Percentiles rank a stretch among this genome's conserved stretches.
Conservation (phyloP, 192 early-diverging fungal species). For the Coemansia asiatica region DNA sequence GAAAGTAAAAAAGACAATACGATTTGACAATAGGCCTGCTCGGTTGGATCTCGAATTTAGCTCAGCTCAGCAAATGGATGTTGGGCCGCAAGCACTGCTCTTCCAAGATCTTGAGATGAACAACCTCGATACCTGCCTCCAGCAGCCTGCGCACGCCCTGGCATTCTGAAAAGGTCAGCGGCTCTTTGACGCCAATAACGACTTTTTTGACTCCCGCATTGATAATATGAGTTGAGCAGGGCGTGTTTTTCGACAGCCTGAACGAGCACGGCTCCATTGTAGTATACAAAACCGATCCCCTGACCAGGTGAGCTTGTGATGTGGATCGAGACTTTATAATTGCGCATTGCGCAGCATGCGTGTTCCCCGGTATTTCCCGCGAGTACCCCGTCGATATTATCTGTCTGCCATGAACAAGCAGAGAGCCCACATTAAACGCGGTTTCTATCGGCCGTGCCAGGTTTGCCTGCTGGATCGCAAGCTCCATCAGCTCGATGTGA, state of each 20-base stretch:
- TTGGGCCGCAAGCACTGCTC: slow-evolving; percentile 76
- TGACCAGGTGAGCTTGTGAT: slow-evolving; percentile 24
- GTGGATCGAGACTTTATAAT: slow-evolving; percentile 69
- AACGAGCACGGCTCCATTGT: slow-evolving; percentile 98
- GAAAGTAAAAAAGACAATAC: neutral
- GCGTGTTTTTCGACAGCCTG: slow-evolving; percentile 79
- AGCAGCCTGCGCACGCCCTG: slow-evolving; percentile 69
- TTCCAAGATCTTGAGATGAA: slow-evolving; percentile 72
- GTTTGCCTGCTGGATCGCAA: slow-evolving; percentile 83
- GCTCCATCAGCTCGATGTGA: slow-evolving; percentile 71
- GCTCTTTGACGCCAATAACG: slow-evolving; percentile 91
- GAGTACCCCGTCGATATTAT: slow-evolving; percentile 87
- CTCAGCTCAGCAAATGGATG: slow-evolving; percentile 55
- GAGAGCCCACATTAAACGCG: slow-evolving; percentile 94
- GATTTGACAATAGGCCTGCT: too few relatives aligned
- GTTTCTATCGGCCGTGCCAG: slow-evolving; percentile 71
- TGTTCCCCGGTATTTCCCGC: slow-evolving; percentile 93
- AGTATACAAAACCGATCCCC: slow-evolving; percentile 78
- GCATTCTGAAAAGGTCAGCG: slow-evolving; percentile 81
- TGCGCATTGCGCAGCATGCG: slow-evolving; percentile 92
- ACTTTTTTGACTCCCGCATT: slow-evolving; percentile 67
- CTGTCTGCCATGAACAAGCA: slow-evolving; percentile 57
- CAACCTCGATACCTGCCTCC: slow-evolving; percentile 75
- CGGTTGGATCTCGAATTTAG: neutral
- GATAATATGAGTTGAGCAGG: slow-evolving; percentile 74